These are phyloP conservation scores for Pyronema omphalodes DNA, from an alignment of 495 filamentous ascomycete species.

Conservation along the genomic window DNA sequence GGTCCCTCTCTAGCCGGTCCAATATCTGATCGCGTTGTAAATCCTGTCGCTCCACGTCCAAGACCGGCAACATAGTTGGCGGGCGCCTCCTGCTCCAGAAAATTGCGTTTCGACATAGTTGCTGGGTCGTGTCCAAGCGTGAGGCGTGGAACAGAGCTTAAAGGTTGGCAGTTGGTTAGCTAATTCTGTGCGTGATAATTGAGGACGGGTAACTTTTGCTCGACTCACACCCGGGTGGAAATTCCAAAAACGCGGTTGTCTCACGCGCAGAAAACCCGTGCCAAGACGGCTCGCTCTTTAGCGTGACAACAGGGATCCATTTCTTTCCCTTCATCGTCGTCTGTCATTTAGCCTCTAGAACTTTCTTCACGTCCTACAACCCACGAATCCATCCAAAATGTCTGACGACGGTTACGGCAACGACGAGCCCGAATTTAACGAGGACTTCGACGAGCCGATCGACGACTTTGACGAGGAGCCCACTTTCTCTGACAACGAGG, in stretches of 20 bases:
- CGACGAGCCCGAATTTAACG: constrained; percentile 10
- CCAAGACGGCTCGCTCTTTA: too few species aligned
- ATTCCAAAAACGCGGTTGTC: too few species aligned
- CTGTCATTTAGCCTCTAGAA: not conserved
- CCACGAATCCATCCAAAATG: constrained; percentile 5
- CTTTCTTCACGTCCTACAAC: not conserved
- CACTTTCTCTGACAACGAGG: constrained; percentile 35
- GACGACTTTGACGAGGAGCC: constrained; percentile 52
- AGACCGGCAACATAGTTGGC: constrained; percentile 98
- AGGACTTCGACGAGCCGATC: constrained; percentile 26
- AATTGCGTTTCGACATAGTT: constrained; percentile 66
- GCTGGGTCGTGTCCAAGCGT: not conserved
- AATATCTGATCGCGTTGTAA: constrained; percentile 92
- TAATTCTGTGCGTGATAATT: too few species aligned
- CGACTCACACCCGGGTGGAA: too few species aligned
- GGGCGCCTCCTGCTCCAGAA: constrained; percentile 74
- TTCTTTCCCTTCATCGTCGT: too few species aligned
- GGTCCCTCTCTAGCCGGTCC: constrained; percentile 92
- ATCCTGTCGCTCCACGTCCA: constrained; percentile 91
- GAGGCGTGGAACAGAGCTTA: too few species aligned
- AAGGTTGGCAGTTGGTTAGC: too few species aligned
- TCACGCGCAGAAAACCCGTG: too few species aligned
- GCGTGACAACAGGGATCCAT: too few species aligned
- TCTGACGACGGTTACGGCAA: constrained; percentile 17
- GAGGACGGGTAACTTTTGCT: too few species aligned